Conservation (phyloP, 2,329 filamentous ascomycete species). For the Talaromyces marneffei region DNA sequence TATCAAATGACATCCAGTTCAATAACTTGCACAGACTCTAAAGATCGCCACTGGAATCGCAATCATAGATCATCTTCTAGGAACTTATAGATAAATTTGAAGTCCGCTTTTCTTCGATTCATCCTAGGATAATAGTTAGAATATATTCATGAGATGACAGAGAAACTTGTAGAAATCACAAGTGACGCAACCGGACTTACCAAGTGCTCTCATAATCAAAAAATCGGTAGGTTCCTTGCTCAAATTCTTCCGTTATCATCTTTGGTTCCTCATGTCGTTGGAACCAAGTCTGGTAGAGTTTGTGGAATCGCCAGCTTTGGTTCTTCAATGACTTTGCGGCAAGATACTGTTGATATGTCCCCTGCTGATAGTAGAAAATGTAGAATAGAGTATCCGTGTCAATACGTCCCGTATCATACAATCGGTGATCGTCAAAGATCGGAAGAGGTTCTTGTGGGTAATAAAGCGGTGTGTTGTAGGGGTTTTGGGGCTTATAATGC, state of each 20-base stretch:
- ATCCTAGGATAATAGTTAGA: conserved; percentile 59
- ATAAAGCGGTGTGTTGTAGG: conserved; percentile 70
- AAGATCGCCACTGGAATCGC: neutral
- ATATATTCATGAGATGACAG: neutral
- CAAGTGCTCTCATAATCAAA: conserved; percentile 99
- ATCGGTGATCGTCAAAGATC: conserved; percentile 82
- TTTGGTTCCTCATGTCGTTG: conserved; percentile 98
- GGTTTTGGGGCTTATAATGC: conserved; percentile 76
- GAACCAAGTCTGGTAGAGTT: conserved; percentile 99
- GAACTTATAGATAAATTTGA: conserved; percentile 98
- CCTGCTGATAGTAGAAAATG: conserved; percentile 98
- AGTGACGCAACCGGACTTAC: no score
- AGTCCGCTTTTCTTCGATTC: conserved; percentile 95
- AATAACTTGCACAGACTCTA: neutral
- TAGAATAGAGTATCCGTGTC: conserved; percentile 97
- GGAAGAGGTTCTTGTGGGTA: conserved; percentile 90
- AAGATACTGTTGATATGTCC: conserved; percentile 89
- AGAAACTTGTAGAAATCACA: no score
- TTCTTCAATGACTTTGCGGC: conserved; percentile 96
- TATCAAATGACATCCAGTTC: conserved; percentile 2
- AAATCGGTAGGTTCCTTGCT: conserved; percentile 97
- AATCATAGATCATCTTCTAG: conserved; percentile 80
- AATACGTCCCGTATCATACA: conserved; percentile 71
- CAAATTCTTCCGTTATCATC: conserved; percentile 96
- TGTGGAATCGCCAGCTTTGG: conserved; percentile 98